These are phyloP conservation scores for Fagopyrum homotropicum DNA, from an alignment of 148 eudicot species.

Conservation along the genomic window DNA sequence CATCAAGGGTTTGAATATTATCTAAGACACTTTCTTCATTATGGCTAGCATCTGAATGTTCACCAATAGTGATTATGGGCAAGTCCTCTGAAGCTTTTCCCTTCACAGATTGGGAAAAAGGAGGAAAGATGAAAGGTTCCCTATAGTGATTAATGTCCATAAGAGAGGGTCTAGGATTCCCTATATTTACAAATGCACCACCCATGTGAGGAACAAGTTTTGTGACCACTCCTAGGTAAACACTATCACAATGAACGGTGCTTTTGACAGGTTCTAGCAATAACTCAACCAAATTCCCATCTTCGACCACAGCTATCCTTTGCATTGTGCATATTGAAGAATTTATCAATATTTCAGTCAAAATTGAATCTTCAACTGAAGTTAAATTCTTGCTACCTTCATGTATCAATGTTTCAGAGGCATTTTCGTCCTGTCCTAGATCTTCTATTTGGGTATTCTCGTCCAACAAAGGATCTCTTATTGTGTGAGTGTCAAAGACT, in stretches of 20 bases:
- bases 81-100: conserved; percentile 34
- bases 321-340: conserved; percentile 92
- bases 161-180: conserved; percentile 60
- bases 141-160: conserved; percentile 60
- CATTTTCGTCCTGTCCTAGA: conserved; percentile 26
- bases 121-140: conserved; percentile 73
- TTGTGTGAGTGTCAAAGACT: conserved; percentile 19
- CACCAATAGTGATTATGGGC: conserved; percentile 24
- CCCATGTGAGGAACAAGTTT: conserved; percentile 92
- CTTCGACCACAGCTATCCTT: conserved; percentile 92
- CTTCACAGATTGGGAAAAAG: conserved; percentile 32
- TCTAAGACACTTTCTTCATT: conserved; percentile 24
- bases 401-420: conserved; percentile 34
- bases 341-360: conserved; percentile 73
- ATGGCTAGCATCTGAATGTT: conserved; percentile 23
- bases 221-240: conserved; percentile 74
- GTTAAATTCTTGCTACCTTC: conserved; percentile 32
- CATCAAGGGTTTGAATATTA: conserved; percentile 41
- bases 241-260: conserved; percentile 83
- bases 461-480: conserved; percentile 20
- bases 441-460: conserved; percentile 21
- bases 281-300: conserved; percentile 76
- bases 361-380: conserved; percentile 35
- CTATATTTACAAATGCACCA: conserved; percentile 94
- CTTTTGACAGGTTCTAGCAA: conserved; percentile 80